phyloP scores from a whole-genome alignment of 2,329 filamentous ascomycete genomes.

The Colletotrichum phormii region DNA sequence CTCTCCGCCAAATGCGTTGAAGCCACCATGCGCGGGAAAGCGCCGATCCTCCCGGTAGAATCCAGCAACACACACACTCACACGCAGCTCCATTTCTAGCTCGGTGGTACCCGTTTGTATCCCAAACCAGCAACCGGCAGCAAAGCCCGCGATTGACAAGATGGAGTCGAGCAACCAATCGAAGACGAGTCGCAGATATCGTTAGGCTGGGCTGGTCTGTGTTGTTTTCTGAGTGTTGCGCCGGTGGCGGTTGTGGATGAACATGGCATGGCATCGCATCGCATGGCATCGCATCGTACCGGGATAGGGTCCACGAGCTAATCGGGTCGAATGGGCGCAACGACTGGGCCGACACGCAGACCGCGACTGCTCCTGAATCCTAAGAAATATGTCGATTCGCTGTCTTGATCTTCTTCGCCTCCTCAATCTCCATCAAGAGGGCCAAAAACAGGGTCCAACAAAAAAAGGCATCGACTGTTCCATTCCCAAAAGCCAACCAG shows the following conservation, averaged over 20 bases:
- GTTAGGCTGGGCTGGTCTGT: slow-evolving; percentile 12
- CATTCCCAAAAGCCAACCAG: slow-evolving; percentile 2
- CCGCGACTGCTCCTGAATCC: slow-evolving; percentile 11
- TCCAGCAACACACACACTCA: slow-evolving; percentile 24
- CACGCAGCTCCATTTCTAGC: slow-evolving; percentile 22
- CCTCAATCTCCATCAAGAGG: not conserved
- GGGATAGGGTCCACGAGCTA: slow-evolving; percentile 31
- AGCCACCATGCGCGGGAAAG: slow-evolving; percentile 30
- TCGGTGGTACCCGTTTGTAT: slow-evolving; percentile 11
- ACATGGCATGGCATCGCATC: slow-evolving; percentile 20
- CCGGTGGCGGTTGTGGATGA: slow-evolving; percentile 1
- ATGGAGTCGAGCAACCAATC: not conserved
- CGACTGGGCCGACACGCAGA: slow-evolving; percentile 31
- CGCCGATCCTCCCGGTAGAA: slow-evolving; percentile 29
- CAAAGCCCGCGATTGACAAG: not conserved
- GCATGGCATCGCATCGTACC: slow-evolving; percentile 9
- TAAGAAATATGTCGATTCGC: not conserved
- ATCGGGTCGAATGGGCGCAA: slow-evolving; percentile 26
- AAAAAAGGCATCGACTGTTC: not conserved
- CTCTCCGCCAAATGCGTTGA: slow-evolving; percentile 28
- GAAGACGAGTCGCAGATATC: not conserved
- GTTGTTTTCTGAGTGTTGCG: slow-evolving; percentile 15
- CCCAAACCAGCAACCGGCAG: slow-evolving; percentile 4
- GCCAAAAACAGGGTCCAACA: slow-evolving; percentile 20
- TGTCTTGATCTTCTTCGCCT: not conserved